Conservation (phyloP, 164 flowering plant species). For the Litsea cubeba region DNA sequence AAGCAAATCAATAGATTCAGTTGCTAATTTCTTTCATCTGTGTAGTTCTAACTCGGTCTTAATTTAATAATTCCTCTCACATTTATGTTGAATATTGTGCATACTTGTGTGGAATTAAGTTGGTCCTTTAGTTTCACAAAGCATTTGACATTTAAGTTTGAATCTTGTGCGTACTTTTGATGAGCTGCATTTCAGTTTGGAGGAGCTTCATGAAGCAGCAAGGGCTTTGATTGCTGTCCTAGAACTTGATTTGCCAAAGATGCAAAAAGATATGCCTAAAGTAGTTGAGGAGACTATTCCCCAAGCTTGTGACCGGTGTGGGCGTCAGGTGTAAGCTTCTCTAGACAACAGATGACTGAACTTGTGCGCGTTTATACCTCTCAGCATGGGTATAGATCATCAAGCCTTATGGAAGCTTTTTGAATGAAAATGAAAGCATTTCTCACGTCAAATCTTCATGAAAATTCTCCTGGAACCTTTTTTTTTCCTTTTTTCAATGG, state of each 20-base stretch:
- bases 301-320: conserved; percentile 70
- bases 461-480: not conserved
- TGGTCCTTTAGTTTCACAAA: too few relatives aligned
- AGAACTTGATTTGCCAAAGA: conserved; percentile 64
- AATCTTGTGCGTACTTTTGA: not conserved
- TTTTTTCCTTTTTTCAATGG: not conserved
- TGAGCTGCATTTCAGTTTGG: conserved; percentile 44
- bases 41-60: not conserved
- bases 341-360: conserved; percentile 13
- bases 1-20: not conserved
- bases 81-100: not conserved
- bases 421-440: not conserved
- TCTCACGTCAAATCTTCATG: not conserved
- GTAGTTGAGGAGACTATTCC: conserved; percentile 17
- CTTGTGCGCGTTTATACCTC: not conserved
- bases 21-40: not conserved
- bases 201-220: conserved; percentile 74
- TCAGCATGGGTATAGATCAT: not conserved
- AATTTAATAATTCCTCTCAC: not conserved
- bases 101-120: not conserved
- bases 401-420: not conserved
- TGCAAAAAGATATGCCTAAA: conserved; percentile 53
- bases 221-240: conserved; percentile 71
- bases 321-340: conserved; percentile 39
- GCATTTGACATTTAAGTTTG: not conserved